phyloP scores from a whole-genome alignment of 441 rosid genomes.

The Eutrema salsugineum region DNA sequence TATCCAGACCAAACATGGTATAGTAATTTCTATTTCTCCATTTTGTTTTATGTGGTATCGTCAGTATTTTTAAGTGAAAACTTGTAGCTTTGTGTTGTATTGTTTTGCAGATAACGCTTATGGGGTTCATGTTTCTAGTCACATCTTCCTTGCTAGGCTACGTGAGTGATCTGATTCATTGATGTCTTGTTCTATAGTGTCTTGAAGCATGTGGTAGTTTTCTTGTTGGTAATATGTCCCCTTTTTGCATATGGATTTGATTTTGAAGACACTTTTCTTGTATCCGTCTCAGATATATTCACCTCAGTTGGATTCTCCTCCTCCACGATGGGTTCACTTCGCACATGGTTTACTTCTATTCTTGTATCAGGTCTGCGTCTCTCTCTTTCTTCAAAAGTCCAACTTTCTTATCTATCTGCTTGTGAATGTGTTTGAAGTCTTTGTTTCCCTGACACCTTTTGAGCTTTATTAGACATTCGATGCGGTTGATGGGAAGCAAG shows the following conservation, averaged over 20 bases:
- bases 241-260: not conserved
- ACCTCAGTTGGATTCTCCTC: conserved; percentile 83
- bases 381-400: not conserved
- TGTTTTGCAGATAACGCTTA: conserved; percentile 73
- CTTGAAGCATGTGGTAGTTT: not conserved
- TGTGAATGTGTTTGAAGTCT: not conserved
- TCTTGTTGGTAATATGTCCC: not conserved
- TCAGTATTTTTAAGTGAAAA: not conserved
- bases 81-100: not conserved
- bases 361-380: conserved; percentile 76
- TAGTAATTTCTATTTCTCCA: conserved; percentile 27
- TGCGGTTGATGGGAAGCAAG: conserved; percentile 99
- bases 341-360: conserved; percentile 94
- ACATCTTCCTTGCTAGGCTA: conserved; percentile 81
- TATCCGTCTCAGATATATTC: conserved; percentile 68
- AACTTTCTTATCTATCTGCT: not conserved
- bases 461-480: conserved; percentile 71
- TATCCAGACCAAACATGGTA: conserved; percentile 91
- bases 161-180: conserved; percentile 48
- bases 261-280: conserved; percentile 6
- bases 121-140: conserved; percentile 82
- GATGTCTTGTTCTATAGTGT: not conserved
- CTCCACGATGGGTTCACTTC: conserved; percentile 97
- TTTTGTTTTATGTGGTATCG: not conserved
- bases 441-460: not conserved